Evolutionary conservation across 2,329 filamentous ascomycete genomes (phyloP).

Genomic region (Penicillium sclerotigenum): DNA sequence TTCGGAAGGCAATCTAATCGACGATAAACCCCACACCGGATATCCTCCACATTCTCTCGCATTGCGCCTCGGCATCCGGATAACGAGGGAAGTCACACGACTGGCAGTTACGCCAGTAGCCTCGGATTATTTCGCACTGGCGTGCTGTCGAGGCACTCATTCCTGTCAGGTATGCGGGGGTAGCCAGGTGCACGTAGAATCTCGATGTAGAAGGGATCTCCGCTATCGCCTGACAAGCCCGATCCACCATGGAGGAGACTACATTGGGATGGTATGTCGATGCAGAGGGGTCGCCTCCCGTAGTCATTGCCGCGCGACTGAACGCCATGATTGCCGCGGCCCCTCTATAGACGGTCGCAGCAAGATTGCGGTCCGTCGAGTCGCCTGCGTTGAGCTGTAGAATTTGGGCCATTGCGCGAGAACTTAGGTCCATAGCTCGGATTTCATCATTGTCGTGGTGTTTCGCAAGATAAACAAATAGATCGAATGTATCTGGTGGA

Average conservation of each 20-base stretch:
- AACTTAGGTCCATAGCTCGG: constrained; percentile 6
- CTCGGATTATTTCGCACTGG: constrained; percentile 38
- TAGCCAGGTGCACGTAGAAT: constrained; percentile 43
- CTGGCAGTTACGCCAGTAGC: constrained; percentile 42
- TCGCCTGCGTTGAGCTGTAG: constrained; percentile 19
- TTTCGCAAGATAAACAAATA: constrained; percentile 37
- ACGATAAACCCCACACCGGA: constrained; percentile 18
- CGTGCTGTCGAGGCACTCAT: constrained; percentile 33
- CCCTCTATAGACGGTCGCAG: constrained; percentile 37
- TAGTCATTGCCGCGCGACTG: constrained; percentile 5
- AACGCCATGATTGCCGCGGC: constrained; percentile 37
- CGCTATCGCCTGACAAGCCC: constrained; percentile 36
- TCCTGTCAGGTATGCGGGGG: constrained; percentile 38
- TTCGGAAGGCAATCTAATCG: constrained; percentile 22
- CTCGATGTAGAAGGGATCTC: constrained; percentile 32
- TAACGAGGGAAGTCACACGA: constrained; percentile 41
- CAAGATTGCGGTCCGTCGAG: constrained; percentile 16
- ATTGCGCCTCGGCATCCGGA: constrained; percentile 31
- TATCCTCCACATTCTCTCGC: constrained; percentile 35
- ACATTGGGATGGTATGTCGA: constrained; percentile 13
- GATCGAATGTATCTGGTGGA: constrained; percentile 37
- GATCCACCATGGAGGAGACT: constrained; percentile 33
- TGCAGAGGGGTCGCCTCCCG: not conserved
- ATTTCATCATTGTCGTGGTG: constrained; percentile 13
- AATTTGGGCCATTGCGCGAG: constrained; percentile 18